Evolutionary conservation across 2,329 filamentous ascomycete genomes (phyloP).

Genomic region (Colletotrichum tamarilloi): DNA sequence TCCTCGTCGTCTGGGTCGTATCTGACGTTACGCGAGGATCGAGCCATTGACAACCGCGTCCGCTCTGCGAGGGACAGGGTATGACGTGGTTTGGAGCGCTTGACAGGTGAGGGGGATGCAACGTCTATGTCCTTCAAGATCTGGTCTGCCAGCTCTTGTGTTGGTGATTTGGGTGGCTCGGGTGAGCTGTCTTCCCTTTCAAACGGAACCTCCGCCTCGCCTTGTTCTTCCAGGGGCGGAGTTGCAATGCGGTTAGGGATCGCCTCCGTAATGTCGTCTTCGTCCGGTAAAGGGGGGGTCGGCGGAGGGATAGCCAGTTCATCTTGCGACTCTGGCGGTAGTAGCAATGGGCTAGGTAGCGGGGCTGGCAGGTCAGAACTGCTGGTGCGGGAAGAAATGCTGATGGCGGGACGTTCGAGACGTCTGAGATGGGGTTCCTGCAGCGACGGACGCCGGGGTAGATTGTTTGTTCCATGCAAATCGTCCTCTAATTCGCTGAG

Average conservation of each 20-base stretch:
- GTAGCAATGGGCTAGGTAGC: slow-evolving; percentile 21
- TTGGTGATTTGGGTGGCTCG: slow-evolving; percentile 49
- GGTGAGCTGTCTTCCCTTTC: slow-evolving; percentile 24
- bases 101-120: slow-evolving; percentile 68
- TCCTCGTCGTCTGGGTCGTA: slow-evolving; percentile 43
- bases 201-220: neutral
- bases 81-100: slow-evolving; percentile 60
- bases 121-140: slow-evolving; percentile 67
- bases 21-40: slow-evolving; percentile 55
- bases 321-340: slow-evolving; percentile 19
- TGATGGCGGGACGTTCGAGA: slow-evolving; percentile 5
- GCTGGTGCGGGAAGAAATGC: slow-evolving; percentile 15
- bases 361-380: neutral
- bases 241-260: neutral
- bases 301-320: slow-evolving; percentile 30
- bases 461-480: slow-evolving; percentile 21
- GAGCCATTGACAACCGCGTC: slow-evolving; percentile 83
- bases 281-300: slow-evolving; percentile 30
- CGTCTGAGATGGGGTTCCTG: slow-evolving; percentile 6
- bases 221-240: slow-evolving; percentile 23
- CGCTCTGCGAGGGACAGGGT: slow-evolving; percentile 78
- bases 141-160: slow-evolving; percentile 64
- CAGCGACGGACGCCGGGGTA: slow-evolving; percentile 13
- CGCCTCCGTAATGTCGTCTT: slow-evolving; percentile 2
- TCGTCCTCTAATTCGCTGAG: slow-evolving; percentile 66